Percentiles rank a stretch among this genome's conserved stretches.
Evolutionary conservation across 2,329 filamentous ascomycete genomes (phyloP).

Genomic region (Saccharata proteae): DNA sequence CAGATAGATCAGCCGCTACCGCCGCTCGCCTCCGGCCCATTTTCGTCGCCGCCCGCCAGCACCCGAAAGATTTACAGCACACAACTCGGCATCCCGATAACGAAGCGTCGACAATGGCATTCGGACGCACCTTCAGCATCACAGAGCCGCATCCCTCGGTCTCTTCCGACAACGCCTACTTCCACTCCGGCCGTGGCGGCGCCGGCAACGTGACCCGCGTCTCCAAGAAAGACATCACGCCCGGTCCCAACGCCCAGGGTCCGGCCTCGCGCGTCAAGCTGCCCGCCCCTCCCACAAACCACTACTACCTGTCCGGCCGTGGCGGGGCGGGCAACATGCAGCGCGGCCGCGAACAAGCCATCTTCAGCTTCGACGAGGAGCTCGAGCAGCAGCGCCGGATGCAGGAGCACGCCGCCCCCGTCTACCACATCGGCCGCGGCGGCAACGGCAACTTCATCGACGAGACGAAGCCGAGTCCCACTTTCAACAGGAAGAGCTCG

Average conservation of each 20-base stretch:
- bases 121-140: conserved; percentile 36
- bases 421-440: conserved; percentile 52
- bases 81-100: conserved; percentile 11
- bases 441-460: conserved; percentile 45
- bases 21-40: too few species aligned
- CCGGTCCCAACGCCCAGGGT: conserved; percentile 30
- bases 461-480: conserved; percentile 24
- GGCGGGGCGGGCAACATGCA: conserved; percentile 56
- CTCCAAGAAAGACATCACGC: conserved; percentile 42
- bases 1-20: too few species aligned
- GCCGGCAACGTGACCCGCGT: conserved; percentile 46
- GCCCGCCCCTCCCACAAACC: conserved; percentile 30
- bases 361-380: conserved; percentile 59
- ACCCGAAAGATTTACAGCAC: conserved; percentile 7
- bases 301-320: conserved; percentile 52
- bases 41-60: conserved; percentile 3
- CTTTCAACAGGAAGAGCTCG: conserved; percentile 18
- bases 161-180: conserved; percentile 34
- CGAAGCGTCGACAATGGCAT: conserved; percentile 23
- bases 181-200: conserved; percentile 45
- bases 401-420: conserved; percentile 42
- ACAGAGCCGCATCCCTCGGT: conserved; percentile 51
- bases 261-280: conserved; percentile 39
- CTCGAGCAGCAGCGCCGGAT: conserved; percentile 45
- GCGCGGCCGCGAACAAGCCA: conserved; percentile 41